Evolutionary conservation across 179 eudicot species (phyloP).

Genomic region (Beta macrorhiza): DNA sequence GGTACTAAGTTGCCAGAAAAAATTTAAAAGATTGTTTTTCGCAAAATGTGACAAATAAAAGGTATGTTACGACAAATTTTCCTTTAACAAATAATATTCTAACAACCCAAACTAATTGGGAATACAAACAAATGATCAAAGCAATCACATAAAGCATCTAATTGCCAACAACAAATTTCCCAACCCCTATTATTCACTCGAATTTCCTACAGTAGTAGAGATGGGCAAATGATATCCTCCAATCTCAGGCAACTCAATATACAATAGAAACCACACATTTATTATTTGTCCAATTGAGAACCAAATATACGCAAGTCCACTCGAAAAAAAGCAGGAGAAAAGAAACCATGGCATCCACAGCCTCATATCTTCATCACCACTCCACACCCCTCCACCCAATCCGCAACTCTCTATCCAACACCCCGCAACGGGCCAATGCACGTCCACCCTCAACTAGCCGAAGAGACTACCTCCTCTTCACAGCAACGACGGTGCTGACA

Average conservation of each 20-base stretch:
- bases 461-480: conserved; percentile 54
- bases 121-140: too few relatives aligned
- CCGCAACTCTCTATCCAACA: conserved; percentile 19
- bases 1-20: too few relatives aligned
- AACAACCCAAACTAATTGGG: too few relatives aligned
- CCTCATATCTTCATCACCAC: conserved; percentile 24
- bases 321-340: conserved; percentile 10
- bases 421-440: conserved; percentile 25
- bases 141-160: too few relatives aligned
- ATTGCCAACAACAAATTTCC: too few relatives aligned
- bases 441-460: conserved; percentile 40
- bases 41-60: too few relatives aligned
- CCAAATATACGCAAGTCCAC: neutral
- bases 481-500: conserved; percentile 43
- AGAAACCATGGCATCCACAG: conserved; percentile 52
- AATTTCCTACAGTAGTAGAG: neutral
- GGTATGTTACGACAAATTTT: too few relatives aligned
- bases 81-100: too few relatives aligned
- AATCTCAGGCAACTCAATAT: neutral
- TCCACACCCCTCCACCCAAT: conserved; percentile 15
- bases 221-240: conserved; percentile 10
- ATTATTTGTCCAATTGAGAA: neutral
- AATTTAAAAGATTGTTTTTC: too few relatives aligned
- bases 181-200: too few relatives aligned
- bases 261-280: neutral